phyloP scores from a whole-genome alignment of 176 grass and related monocot genomes.

The Triticum turgidum region DNA sequence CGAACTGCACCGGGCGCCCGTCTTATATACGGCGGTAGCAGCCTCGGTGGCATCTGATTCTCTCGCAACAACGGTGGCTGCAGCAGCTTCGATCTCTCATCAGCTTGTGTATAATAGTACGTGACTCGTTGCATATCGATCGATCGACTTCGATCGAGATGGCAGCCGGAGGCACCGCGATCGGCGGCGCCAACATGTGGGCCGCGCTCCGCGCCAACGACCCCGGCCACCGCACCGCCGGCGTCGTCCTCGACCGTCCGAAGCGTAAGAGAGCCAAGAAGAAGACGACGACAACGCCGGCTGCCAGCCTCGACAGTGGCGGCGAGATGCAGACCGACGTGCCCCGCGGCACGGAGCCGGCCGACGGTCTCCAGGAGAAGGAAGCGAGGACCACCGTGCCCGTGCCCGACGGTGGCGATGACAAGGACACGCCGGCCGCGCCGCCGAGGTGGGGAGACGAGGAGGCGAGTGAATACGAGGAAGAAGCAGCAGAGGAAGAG shows the following conservation, averaged over 20 bases:
- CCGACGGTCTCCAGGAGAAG: not conserved
- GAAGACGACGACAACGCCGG: not conserved
- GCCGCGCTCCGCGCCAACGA: not conserved
- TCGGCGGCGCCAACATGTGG: conserved; percentile 18
- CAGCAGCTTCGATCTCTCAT: not conserved
- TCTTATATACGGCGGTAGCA: too few relatives aligned
- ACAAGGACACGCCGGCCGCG: not conserved
- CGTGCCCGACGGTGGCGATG: too few relatives aligned
- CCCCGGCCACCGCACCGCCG: not conserved
- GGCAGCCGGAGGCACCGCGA: not conserved
- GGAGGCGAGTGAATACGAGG: not conserved
- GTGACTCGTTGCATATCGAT: not conserved
- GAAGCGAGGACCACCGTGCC: not conserved
- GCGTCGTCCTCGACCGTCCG: not conserved
- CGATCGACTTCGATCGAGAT: not conserved
- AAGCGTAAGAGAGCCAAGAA: not conserved
- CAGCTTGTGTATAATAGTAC: too few relatives aligned
- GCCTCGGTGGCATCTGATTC: too few relatives aligned
- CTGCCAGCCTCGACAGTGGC: not conserved
- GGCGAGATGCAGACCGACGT: not conserved
- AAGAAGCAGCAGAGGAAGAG: not conserved
- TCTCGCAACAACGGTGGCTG: not conserved
- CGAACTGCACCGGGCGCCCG: too few relatives aligned
- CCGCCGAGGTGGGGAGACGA: not conserved
- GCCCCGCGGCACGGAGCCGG: not conserved